These are phyloP conservation scores for Gaultheria prostrata DNA, from an alignment of 148 eudicot species.

Conservation along the genomic window DNA sequence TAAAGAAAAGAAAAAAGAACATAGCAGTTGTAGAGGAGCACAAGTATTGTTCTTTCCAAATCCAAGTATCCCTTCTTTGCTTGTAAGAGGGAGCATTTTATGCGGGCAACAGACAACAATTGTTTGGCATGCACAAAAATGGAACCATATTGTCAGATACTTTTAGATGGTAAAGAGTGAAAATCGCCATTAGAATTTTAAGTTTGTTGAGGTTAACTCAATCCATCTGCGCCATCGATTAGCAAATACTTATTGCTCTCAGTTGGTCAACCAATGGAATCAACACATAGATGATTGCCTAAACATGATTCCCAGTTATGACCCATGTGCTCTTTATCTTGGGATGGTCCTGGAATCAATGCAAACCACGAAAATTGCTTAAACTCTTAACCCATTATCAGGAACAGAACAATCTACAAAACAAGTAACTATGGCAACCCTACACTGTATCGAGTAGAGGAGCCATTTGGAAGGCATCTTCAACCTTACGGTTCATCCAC, in stretches of 20 bases:
- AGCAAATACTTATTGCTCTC: background rate
- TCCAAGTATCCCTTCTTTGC: background rate
- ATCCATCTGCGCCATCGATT: background rate
- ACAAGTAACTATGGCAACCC: slow-evolving; percentile 83
- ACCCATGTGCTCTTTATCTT: background rate
- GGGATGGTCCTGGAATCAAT: background rate
- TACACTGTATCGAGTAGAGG: slow-evolving; percentile 83
- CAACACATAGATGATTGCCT: background rate
- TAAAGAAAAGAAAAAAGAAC: no score
- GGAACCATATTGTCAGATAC: no score
- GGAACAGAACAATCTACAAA: slow-evolving; percentile 83
- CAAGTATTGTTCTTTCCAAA: background rate
- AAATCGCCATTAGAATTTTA: no score
- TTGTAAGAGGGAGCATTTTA: background rate
- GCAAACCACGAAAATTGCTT: background rate
- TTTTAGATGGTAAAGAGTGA: no score
- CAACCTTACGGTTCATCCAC: slow-evolving; percentile 70
- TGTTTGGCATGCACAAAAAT: background rate
- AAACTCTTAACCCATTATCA: slow-evolving; percentile 20
- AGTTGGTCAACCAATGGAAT: background rate
- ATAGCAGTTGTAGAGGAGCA: background rate
- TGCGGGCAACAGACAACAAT: background rate
- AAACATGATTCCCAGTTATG: background rate
- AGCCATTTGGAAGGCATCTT: slow-evolving; percentile 82
- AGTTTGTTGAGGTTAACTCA: background rate